Percentiles rank a stretch among this genome's conserved stretches.
These are phyloP conservation scores for Alternaria hordeiaustralica DNA, from an alignment of 2,329 filamentous ascomycete genomes.

Conservation along the genomic window DNA sequence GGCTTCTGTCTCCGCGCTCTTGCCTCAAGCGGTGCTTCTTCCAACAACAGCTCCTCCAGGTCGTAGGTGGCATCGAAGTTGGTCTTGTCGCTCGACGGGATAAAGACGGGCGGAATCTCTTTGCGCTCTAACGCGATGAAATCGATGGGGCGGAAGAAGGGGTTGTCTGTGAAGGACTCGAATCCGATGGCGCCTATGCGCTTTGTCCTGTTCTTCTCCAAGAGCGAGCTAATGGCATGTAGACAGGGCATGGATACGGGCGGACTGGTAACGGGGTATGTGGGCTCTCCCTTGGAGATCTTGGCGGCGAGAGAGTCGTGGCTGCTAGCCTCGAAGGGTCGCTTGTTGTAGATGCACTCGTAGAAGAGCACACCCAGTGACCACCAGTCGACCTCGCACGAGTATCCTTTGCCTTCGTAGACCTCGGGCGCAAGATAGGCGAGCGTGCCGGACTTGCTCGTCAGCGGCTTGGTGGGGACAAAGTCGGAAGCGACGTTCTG, in stretches of 20 bases:
- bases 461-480: slow-evolving; percentile 78
- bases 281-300: slow-evolving; percentile 81
- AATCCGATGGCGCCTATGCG: slow-evolving; percentile 84
- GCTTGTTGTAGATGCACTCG: slow-evolving; percentile 99
- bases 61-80: slow-evolving; percentile 99
- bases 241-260: slow-evolving; percentile 87
- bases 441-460: slow-evolving; percentile 94
- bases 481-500: slow-evolving; percentile 98
- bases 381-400: slow-evolving; percentile 96
- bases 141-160: slow-evolving; percentile 87
- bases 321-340: slow-evolving; percentile 90
- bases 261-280: slow-evolving; percentile 90
- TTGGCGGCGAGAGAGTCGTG: slow-evolving; percentile 80
- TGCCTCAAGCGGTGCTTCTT: slow-evolving; percentile 94
- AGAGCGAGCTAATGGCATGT: slow-evolving; percentile 82
- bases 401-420: slow-evolving; percentile 88
- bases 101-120: slow-evolving; percentile 87
- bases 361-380: slow-evolving; percentile 98
- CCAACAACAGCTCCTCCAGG: slow-evolving; percentile 87
- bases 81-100: slow-evolving; percentile 94
- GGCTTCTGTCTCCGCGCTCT: slow-evolving; percentile 92
- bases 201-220: slow-evolving; percentile 79
- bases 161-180: slow-evolving; percentile 83
- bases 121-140: slow-evolving; percentile 86
- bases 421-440: slow-evolving; percentile 97